Percentiles rank a stretch among this genome's conserved stretches.
Conservation (phyloP, 2,329 filamentous ascomycete genomes). For the Chrysosporium keratinophilum region DNA sequence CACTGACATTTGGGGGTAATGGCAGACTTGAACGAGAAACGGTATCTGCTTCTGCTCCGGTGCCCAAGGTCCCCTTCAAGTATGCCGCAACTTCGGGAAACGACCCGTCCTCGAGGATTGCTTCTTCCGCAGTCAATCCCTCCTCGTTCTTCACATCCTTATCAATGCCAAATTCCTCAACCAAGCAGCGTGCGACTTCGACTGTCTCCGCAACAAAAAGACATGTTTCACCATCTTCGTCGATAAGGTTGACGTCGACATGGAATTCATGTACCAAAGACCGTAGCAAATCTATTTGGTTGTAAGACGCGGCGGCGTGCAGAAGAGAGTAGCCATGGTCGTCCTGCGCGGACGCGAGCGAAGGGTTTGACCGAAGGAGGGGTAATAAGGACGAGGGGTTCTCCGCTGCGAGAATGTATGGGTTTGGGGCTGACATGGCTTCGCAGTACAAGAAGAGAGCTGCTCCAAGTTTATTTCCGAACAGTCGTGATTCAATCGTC, state of each 20-base stretch:
- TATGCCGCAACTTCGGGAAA: conserved; percentile 67
- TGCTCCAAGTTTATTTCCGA: background rate
- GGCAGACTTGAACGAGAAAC: conserved; percentile 45
- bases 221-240: conserved; percentile 90
- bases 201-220: conserved; percentile 81
- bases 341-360: conserved; percentile 72
- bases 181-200: conserved; percentile 64
- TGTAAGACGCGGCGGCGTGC: conserved; percentile 88
- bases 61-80: conserved; percentile 39
- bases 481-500: background rate
- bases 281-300: conserved; percentile 69
- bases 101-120: conserved; percentile 67
- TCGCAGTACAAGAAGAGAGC: conserved; percentile 4
- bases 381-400: conserved; percentile 62
- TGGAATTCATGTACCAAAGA: conserved; percentile 63
- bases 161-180: conserved; percentile 73
- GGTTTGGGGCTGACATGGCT: conserved; percentile 43
- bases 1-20: conserved; percentile 62
- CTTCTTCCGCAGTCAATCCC: conserved; percentile 69
- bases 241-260: conserved; percentile 68
- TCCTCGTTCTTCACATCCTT: conserved; percentile 56
- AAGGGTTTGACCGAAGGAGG: conserved; percentile 61
- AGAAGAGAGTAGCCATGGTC: conserved; percentile 88
- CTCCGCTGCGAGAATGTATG: conserved; percentile 70
- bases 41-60: conserved; percentile 24